These are phyloP conservation scores for Aureobasidium sp. DNA, from an alignment of 2,329 filamentous ascomycete genomes.

Conservation along the genomic window DNA sequence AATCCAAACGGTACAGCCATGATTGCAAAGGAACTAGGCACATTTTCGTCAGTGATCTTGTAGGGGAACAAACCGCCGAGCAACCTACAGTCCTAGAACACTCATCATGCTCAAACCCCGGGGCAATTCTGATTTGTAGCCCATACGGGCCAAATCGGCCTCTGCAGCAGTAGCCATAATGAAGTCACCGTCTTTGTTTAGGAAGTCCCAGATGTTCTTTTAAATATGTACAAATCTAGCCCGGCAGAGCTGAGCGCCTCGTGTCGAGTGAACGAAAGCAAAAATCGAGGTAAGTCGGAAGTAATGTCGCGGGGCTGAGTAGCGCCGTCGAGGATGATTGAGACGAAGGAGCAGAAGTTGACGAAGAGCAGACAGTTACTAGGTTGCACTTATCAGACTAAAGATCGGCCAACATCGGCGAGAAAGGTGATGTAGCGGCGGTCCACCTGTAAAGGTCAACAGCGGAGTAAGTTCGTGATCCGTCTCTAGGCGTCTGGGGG, in stretches of 20 bases:
- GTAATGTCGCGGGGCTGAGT: neutral
- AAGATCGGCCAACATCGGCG: conserved; percentile 2
- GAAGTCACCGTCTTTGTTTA: conserved; percentile 17
- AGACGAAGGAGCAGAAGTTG: neutral
- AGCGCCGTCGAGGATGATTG: neutral
- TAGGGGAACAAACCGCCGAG: conserved; percentile 20
- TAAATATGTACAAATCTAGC: neutral
- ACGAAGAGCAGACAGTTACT: neutral
- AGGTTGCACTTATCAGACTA: neutral
- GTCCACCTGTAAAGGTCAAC: neutral
- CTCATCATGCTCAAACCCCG: conserved; percentile 62
- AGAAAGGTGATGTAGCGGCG: conserved; percentile 1
- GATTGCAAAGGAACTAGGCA: conserved; percentile 56
- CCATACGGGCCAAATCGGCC: conserved; percentile 57
- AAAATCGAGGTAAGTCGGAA: neutral
- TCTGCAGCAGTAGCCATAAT: conserved; percentile 38
- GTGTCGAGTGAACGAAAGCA: neutral
- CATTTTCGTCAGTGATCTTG: conserved; percentile 19
- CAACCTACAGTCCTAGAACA: conserved; percentile 51
- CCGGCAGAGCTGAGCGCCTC: no score
- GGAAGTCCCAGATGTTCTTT: neutral
- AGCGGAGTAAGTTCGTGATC: neutral
- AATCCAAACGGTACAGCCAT: conserved; percentile 66
- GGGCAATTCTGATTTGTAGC: conserved; percentile 60
- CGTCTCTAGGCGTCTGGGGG: neutral